Base-by-base conservation (phyloP, 768 basidiomycete species). In the Leccinum disarticulatum region DNA sequence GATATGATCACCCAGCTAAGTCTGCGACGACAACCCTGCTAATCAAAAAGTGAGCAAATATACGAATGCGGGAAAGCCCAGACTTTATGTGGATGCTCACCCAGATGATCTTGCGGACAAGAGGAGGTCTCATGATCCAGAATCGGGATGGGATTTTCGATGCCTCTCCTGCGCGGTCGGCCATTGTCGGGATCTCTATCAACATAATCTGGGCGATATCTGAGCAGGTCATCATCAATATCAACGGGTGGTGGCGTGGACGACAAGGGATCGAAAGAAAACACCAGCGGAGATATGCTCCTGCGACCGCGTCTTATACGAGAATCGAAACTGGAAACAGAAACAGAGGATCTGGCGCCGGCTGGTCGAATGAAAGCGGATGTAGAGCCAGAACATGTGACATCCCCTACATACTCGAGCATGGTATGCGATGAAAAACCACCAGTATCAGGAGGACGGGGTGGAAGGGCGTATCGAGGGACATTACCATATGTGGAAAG, bases 201-300 rank as follows among this genome's bases (percentile, higher is more conserved):
- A 22, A 22, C 22, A 22, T 22, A 22, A 22, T 22, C 22, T 22
- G 22, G 22, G 22, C 22, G 59, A 59, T 72, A 60, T 49, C 72
- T 60, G 52, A 49, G 43, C 3, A 62, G 19, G 48, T 60, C 17
- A 22, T 73, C 67, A 50, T 65, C 67, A 36, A 62, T 52, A 22
- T 57, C 57, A 9, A 49, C 25, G 30, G 70, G 46, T 38, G 59
- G 36, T 8, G 67, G 53, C 4, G 65, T 46, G 3, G 59, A 56
- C 22, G 62, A 53, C 4, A 62, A 52, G 2, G 58, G 58, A 61
- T 66, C 62, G 36, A 69, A 54, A 35, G 68, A 19, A 27, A 71
- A 59, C 2, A 63, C 63, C 2, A 71, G 62, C 3, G 71, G 71
- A 15, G 71, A 73, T 35, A 73, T 30, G 60, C 61, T 73, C 54